Evolutionary conservation across 2,329 filamentous ascomycete genomes (phyloP).

Genomic region (Aspergillus persii): DNA sequence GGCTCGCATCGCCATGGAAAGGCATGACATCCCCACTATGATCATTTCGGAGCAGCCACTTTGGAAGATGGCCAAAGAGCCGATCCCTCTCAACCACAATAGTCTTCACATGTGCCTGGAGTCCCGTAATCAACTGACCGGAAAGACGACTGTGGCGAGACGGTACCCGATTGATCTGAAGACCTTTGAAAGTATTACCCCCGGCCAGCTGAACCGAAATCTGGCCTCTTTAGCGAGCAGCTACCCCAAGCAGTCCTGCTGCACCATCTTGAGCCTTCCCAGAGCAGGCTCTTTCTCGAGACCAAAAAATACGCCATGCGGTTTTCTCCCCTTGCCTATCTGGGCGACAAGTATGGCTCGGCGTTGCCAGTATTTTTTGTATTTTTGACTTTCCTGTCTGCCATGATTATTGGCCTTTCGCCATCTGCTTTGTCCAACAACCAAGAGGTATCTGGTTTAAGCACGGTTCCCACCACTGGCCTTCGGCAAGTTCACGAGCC

Average conservation of each 20-base stretch:
- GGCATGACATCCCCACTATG: constrained; percentile 45
- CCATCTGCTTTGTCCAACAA: constrained; percentile 24
- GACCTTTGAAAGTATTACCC: constrained; percentile 48
- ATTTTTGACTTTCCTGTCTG: constrained; percentile 26
- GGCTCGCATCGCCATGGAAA: constrained; percentile 41
- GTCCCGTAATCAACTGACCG: constrained; percentile 33
- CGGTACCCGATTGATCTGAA: constrained; percentile 47
- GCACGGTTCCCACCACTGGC: constrained; percentile 19
- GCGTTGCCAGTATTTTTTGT: constrained; percentile 28
- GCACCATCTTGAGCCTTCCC: constrained; percentile 2
- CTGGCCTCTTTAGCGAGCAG: constrained; percentile 42
- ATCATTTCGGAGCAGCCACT: constrained; percentile 44
- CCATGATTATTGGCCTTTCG: constrained; percentile 26
- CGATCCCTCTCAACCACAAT: constrained; percentile 39
- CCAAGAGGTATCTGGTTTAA: constrained; percentile 11
- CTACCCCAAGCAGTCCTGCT: constrained; percentile 26
- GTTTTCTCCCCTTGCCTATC: constrained; percentile 23
- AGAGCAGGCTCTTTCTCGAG: constrained; percentile 16
- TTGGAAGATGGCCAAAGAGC: constrained; percentile 36
- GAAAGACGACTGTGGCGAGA: constrained; percentile 33
- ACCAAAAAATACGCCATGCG: constrained; percentile 26
- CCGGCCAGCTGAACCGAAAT: constrained; percentile 47
- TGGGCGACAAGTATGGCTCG: constrained; percentile 21
- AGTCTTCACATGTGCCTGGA: constrained; percentile 46
- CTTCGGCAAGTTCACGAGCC: constrained; percentile 17